Base-by-base conservation (phyloP, 1,284 basidiomycete genomes). In the Singerocomus inundabilis region DNA sequence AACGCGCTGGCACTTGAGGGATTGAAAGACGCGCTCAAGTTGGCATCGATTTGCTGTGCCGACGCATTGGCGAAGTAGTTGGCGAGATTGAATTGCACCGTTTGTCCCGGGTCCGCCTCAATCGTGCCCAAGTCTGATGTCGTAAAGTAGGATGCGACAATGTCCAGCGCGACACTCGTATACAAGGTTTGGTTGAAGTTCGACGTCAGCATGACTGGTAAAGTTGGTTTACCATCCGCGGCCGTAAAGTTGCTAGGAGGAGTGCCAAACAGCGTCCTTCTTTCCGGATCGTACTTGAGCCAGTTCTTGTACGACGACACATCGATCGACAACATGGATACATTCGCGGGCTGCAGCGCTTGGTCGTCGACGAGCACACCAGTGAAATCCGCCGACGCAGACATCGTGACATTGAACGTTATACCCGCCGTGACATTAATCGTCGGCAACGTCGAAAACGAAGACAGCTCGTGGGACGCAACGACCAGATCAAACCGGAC, bases 71-170 rank as follows among this genome's bases (percentile, higher is more conserved):
- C 79, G 56, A 84, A 78, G 63, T 74, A 82, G 34, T 70, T 70
- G 2, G 57, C 58, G 15, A 91, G 70, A 56, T 72, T 62, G 55
- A 85, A 80, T 3, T 69, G 57, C 38, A 87, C 63, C 63, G 53
- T 42, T 64, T 73, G 57, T 54, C 82, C 71, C 54, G 76, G 64
- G 51, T 69, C 69, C 31, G 75, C 74, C 36, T 77, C 68, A 47
- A 86, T 69, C n/a, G 78, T 70, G 5, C 83, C 79, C 33, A 91
- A 67, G 12, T 71, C 70, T 16, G 78, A 66, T n/a, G 69, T 57
- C 15, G 76, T 76, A 68, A 94, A 93, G 61, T 80, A 84, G 0
- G 89, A 85, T 6, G 84, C 77, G 18, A 84, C 83, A 24, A 89
- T 67, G 13, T 76, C 76, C 46, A 95, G 57, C 6, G 77, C 72